Evolutionary conservation across 2,329 filamentous ascomycete species (phyloP).

Genomic region (Fusarium mangiferae): DNA sequence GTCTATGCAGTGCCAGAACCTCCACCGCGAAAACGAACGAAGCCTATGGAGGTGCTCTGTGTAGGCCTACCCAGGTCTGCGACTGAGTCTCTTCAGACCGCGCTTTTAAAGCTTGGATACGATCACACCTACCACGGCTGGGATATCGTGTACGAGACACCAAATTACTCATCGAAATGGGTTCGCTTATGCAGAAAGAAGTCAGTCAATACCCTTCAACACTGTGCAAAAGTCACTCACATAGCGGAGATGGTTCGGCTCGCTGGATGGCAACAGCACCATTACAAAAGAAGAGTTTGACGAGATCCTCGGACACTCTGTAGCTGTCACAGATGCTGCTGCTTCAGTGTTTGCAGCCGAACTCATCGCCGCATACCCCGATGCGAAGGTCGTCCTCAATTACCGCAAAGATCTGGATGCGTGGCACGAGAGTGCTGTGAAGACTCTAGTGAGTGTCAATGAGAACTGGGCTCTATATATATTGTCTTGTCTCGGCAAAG

Average conservation of each 20-base stretch:
- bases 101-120: conserved; percentile 44
- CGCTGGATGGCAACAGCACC: conserved; percentile 9
- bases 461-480: conserved; percentile 4
- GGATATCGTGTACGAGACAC: conserved; percentile 47
- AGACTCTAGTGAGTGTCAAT: conserved; percentile 10
- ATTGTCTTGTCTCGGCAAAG: not conserved
- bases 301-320: conserved; percentile 19
- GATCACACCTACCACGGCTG: conserved; percentile 50
- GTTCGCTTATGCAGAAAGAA: conserved; percentile 19
- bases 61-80: conserved; percentile 48
- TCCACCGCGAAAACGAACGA: conserved; percentile 39
- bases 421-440: conserved; percentile 25
- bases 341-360: conserved; percentile 25
- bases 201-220: not conserved
- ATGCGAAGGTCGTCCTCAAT: conserved; percentile 28
- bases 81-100: conserved; percentile 50
- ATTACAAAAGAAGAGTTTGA: conserved; percentile 23
- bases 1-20: conserved; percentile 28
- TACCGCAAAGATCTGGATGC: conserved; percentile 25
- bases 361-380: conserved; percentile 27
- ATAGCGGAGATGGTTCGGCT: conserved; percentile 14
- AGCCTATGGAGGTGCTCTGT: conserved; percentile 50
- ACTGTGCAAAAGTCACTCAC: not conserved
- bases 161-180: conserved; percentile 15
- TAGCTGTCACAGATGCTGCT: conserved; percentile 23